phyloP scores from a whole-genome alignment of 2,329 filamentous ascomycete genomes.

The Diaporthe nobilis region DNA sequence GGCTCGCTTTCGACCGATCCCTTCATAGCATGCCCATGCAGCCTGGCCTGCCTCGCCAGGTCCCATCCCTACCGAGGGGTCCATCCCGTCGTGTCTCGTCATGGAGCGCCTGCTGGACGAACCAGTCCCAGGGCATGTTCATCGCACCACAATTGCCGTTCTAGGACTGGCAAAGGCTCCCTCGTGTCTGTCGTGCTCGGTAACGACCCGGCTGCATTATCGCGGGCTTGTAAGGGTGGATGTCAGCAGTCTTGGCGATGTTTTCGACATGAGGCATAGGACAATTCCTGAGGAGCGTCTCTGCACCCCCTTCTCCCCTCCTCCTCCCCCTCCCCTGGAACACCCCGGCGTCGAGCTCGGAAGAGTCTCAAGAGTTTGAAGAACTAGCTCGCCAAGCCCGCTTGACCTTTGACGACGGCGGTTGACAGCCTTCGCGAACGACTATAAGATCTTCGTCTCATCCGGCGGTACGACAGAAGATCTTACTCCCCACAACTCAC shows the following conservation, averaged over 20 bases:
- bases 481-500: neutral
- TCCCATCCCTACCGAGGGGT: conserved; percentile 4
- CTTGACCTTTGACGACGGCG: neutral
- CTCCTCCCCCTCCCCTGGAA: neutral
- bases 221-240: conserved; percentile 3
- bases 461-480: conserved; percentile 11
- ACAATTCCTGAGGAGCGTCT: conserved; percentile 20
- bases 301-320: conserved; percentile 7
- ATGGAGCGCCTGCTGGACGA: conserved; percentile 7
- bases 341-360: conserved; percentile 18
- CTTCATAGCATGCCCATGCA: conserved; percentile 14
- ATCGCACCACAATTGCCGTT: neutral
- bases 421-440: conserved; percentile 12
- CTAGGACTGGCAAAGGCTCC: neutral
- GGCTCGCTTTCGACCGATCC: conserved; percentile 1
- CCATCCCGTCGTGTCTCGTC: conserved; percentile 8
- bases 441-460: conserved; percentile 36
- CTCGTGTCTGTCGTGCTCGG: conserved; percentile 13
- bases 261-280: conserved; percentile 28
- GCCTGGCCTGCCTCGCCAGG: neutral
- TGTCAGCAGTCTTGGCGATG: conserved; percentile 20
- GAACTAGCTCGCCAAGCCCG: conserved; percentile 30
- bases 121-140: neutral
- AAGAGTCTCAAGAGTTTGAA: conserved; percentile 13
- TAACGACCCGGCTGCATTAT: conserved; percentile 13